Conservation (phyloP, 441 rosid species). For the Adansonia grandidieri region DNA sequence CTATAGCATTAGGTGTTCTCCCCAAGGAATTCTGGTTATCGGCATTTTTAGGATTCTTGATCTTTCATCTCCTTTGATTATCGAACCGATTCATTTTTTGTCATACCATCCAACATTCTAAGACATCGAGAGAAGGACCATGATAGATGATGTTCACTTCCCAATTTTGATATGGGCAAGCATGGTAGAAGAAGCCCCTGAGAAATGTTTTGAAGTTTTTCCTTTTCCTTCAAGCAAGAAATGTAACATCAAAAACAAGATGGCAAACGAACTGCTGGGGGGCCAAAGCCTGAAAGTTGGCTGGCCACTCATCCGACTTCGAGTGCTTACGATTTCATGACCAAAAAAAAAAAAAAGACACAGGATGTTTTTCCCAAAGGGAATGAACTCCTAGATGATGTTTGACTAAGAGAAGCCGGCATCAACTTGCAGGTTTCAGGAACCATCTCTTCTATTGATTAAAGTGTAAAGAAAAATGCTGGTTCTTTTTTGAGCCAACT, state of each 20-base stretch:
- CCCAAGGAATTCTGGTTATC: conserved; percentile 38
- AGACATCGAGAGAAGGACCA: conserved; percentile 21
- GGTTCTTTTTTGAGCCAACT: conserved; percentile 35
- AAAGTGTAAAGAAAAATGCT: conserved; percentile 38
- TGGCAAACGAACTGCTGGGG: conserved; percentile 34
- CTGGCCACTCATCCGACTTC: conserved; percentile 48
- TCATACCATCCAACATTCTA: conserved; percentile 18
- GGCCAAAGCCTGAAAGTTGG: conserved; percentile 70
- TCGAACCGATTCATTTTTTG: conserved; percentile 25
- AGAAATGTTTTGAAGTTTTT: conserved; percentile 27
- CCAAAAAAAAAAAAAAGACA: background rate
- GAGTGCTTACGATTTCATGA: conserved; percentile 11
- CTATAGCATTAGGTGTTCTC: conserved; percentile 34
- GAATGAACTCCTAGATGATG: conserved; percentile 31
- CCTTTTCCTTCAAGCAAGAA: conserved; percentile 28
- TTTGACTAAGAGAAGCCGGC: conserved; percentile 27
- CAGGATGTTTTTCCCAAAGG: conserved; percentile 34
- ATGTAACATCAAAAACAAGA: conserved; percentile 38
- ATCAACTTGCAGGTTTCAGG: conserved; percentile 28
- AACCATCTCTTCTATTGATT: conserved; percentile 31
- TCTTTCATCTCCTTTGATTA: conserved; percentile 40
- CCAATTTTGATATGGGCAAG: conserved; percentile 43
- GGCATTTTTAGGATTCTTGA: conserved; percentile 39
- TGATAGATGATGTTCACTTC: conserved; percentile 25
- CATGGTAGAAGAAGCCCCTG: conserved; percentile 32